Conservation (phyloP, 108 stramenopile genomes). For the Nitzschia sp. region DNA sequence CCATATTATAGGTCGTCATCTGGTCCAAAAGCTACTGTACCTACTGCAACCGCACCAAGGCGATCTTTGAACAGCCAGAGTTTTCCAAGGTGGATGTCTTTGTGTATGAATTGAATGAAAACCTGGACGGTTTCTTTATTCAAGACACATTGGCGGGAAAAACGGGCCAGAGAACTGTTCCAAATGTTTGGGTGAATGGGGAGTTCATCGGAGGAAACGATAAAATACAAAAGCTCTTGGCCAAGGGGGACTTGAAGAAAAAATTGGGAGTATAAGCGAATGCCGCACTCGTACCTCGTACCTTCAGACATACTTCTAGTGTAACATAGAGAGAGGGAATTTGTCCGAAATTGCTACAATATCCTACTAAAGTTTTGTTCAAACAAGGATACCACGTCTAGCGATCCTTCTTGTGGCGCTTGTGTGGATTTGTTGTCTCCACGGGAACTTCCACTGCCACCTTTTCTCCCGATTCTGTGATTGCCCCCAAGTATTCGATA, state of each 20-base stretch:
- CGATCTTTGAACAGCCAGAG: conserved; percentile 44
- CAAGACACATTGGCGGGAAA: conserved; percentile 38
- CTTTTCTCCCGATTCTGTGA: conserved; percentile 62
- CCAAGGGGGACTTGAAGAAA: conserved; percentile 49
- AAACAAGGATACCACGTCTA: background rate
- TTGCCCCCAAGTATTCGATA: conserved; percentile 79
- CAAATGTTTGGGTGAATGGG: conserved; percentile 68
- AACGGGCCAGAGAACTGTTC: conserved; percentile 73
- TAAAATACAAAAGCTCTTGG: conserved; percentile 51
- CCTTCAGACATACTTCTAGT: background rate
- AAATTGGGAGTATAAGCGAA: background rate
- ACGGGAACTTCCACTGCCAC: background rate
- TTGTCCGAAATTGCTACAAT: background rate
- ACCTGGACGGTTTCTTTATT: conserved; percentile 48
- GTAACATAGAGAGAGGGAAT: background rate
- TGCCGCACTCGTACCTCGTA: background rate
- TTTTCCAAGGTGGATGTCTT: conserved; percentile 43
- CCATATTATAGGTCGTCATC: conserved; percentile 43
- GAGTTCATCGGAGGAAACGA: conserved; percentile 72
- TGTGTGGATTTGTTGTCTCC: background rate
- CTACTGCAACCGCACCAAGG: conserved; percentile 54
- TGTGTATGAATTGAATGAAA: conserved; percentile 56
- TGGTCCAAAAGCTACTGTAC: conserved; percentile 63
- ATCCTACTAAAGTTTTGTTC: too few relatives aligned
- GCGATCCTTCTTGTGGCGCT: conserved; percentile 19